These are phyloP conservation scores for Rubia peregrina DNA, from an alignment of 305 asterid genomes.

Conservation along the genomic window DNA sequence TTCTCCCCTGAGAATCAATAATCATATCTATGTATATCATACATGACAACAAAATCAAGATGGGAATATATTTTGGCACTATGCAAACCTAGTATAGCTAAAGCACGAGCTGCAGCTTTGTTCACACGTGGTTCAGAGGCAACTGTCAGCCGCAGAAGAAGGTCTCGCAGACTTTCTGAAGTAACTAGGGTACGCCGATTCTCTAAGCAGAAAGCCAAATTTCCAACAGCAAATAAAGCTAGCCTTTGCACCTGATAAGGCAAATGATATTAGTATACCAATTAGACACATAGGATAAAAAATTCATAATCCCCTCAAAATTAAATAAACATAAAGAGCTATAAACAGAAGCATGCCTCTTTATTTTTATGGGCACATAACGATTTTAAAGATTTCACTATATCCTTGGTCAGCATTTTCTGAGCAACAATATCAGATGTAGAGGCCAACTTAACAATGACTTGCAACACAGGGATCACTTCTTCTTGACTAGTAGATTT, in stretches of 20 bases:
- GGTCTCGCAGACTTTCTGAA: conserved; percentile 93
- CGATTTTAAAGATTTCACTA: conserved; percentile 66
- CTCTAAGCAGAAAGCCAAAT: conserved; percentile 90
- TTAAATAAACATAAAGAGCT: conserved; percentile 13
- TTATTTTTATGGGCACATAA: conserved; percentile 81
- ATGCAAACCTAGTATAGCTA: conserved; percentile 83
- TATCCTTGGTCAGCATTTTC: conserved; percentile 86
- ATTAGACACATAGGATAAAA: conserved; percentile 16
- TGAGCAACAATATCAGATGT: conserved; percentile 85
- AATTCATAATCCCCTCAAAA: conserved; percentile 10
- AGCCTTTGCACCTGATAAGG: conserved; percentile 75
- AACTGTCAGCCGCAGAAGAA: conserved; percentile 84
- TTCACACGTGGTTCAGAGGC: conserved; percentile 65
- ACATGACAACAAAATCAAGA: conserved; percentile 10
- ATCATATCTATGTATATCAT: conserved; percentile 16
- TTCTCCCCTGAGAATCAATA: conserved; percentile 69
- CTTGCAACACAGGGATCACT: conserved; percentile 87
- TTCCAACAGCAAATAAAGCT: conserved; percentile 87
- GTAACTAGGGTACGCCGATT: conserved; percentile 79
- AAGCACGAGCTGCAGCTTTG: conserved; percentile 97
- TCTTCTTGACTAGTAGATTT: conserved; percentile 73
- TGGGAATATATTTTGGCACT: conserved; percentile 8
- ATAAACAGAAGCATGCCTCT: conserved; percentile 55
- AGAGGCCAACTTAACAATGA: conserved; percentile 77
- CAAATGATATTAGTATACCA: conserved; percentile 9